phyloP scores from a whole-genome alignment of 1,139 yeast species.

The Spathaspora jeffriesii region DNA sequence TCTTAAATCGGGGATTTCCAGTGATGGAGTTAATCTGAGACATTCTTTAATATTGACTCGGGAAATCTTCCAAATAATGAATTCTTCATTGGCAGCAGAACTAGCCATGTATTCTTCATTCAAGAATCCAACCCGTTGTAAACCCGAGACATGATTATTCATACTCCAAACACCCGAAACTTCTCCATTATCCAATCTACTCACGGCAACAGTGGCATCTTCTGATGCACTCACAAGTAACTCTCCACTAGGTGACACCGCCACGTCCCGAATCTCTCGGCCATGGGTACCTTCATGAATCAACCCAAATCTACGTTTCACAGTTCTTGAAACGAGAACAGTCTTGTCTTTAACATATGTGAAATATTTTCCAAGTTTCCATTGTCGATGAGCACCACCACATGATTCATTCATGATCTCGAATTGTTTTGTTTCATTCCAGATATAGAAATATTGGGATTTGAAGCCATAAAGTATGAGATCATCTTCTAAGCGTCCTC shows the following conservation, averaged over 20 bases:
- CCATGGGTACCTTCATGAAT: slow-evolving; percentile 77
- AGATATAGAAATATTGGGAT: slow-evolving; percentile 74
- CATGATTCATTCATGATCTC: slow-evolving; percentile 75
- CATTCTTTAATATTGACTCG: slow-evolving; percentile 35
- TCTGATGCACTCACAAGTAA: slow-evolving; percentile 80
- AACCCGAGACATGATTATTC: slow-evolving; percentile 84
- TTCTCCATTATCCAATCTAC: slow-evolving; percentile 46
- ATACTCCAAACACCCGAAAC: slow-evolving; percentile 58
- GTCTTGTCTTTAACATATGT: slow-evolving; percentile 58
- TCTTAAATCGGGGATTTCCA: slow-evolving; percentile 76
- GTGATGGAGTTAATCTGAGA: slow-evolving; percentile 43
- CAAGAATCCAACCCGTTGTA: slow-evolving; percentile 73
- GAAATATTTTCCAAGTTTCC: slow-evolving; percentile 54
- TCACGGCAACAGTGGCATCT: slow-evolving; percentile 75
- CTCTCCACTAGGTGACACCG: slow-evolving; percentile 42
- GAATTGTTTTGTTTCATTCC: slow-evolving; percentile 78
- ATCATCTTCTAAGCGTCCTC: slow-evolving; percentile 56
- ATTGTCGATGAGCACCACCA: slow-evolving; percentile 90
- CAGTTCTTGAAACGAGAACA: slow-evolving; percentile 28
- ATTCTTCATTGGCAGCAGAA: slow-evolving; percentile 91
- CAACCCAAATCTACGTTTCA: slow-evolving; percentile 29
- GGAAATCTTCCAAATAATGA: slow-evolving; percentile 70
- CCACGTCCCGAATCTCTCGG: slow-evolving; percentile 76
- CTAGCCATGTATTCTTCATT: slow-evolving; percentile 46
- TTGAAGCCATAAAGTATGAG: slow-evolving; percentile 78